Evolutionary conservation across 306 rosid genomes (phyloP).

Genomic region (Inga laurina): DNA sequence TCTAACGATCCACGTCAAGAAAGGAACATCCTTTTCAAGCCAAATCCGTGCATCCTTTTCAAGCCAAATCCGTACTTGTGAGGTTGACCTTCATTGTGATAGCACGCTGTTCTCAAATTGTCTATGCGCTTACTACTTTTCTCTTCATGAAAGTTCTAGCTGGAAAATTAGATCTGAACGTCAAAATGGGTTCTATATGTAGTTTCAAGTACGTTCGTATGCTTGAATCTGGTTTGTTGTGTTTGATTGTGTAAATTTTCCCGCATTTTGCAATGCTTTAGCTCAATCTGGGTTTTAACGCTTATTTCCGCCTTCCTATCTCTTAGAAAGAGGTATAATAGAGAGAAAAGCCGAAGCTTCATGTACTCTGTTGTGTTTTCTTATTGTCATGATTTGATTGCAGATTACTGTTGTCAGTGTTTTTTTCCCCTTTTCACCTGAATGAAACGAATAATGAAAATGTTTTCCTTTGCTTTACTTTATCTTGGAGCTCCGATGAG

Average conservation of each 20-base stretch:
- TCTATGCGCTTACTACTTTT: background rate
- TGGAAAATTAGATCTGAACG: conserved; percentile 40
- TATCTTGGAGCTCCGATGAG: conserved; percentile 3
- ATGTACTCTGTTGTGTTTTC: conserved; percentile 1
- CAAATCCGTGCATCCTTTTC: too few species aligned
- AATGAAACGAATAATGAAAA: background rate
- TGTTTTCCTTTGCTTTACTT: background rate
- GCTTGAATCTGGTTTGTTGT: conserved; percentile 27
- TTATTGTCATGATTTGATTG: background rate
- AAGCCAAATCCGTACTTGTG: background rate
- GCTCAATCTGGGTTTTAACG: background rate
- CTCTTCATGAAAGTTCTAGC: background rate
- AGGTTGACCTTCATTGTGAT: background rate
- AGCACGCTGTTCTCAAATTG: background rate
- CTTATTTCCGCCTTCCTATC: background rate
- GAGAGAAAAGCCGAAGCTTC: background rate
- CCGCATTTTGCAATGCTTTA: conserved; percentile 21
- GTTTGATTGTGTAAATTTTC: conserved; percentile 8
- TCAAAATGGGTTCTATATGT: background rate
- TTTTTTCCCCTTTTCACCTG: background rate
- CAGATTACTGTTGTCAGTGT: background rate
- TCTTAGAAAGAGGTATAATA: background rate
- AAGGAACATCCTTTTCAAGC: too few species aligned
- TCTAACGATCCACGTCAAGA: too few species aligned
- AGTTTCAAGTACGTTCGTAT: background rate